phyloP scores from a whole-genome alignment of 2,329 filamentous ascomycete species.

The Sclerotinia borealis region DNA sequence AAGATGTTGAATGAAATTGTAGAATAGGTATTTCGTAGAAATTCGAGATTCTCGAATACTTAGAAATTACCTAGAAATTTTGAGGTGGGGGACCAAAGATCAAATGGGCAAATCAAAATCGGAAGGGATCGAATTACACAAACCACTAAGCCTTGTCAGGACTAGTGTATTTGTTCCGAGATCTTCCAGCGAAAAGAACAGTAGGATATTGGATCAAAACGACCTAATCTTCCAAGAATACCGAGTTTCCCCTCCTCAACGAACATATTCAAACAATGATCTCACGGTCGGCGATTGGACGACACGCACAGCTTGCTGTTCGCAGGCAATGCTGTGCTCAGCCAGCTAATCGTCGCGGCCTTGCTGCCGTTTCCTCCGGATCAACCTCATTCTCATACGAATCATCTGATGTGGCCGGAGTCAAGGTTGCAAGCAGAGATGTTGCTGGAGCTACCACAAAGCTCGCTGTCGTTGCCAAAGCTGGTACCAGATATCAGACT shows the following conservation, averaged over 20 bases:
- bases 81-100: slow-evolving; percentile 10
- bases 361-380: slow-evolving; percentile 57
- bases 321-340: slow-evolving; percentile 53
- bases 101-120: slow-evolving; percentile 6
- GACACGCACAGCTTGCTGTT: slow-evolving; percentile 57
- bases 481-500: slow-evolving; percentile 87
- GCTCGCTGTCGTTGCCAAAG: slow-evolving; percentile 86
- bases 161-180: slow-evolving; percentile 13
- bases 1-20: neutral
- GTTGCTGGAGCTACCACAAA: slow-evolving; percentile 82
- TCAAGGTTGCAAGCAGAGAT: slow-evolving; percentile 92
- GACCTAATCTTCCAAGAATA: slow-evolving; percentile 14
- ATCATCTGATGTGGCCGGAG: slow-evolving; percentile 70
- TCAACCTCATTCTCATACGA: slow-evolving; percentile 81
- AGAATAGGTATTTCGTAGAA: neutral
- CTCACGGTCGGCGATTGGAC: slow-evolving; percentile 59
- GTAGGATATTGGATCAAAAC: slow-evolving; percentile 15
- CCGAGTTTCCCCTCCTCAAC: slow-evolving; percentile 18
- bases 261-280: slow-evolving; percentile 54
- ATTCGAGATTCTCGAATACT: slow-evolving; percentile 4
- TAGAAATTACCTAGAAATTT: slow-evolving; percentile 11
- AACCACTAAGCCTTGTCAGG: neutral
- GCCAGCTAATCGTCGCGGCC: slow-evolving; percentile 50
- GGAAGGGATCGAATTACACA: neutral
- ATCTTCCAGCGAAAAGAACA: slow-evolving; percentile 18